A percentile compares a stretch with the other conserved stretches of the same genome.
Conservation (phyloP, 2,329 filamentous ascomycete species). For the Graphilbum ipis-grandicollis region DNA sequence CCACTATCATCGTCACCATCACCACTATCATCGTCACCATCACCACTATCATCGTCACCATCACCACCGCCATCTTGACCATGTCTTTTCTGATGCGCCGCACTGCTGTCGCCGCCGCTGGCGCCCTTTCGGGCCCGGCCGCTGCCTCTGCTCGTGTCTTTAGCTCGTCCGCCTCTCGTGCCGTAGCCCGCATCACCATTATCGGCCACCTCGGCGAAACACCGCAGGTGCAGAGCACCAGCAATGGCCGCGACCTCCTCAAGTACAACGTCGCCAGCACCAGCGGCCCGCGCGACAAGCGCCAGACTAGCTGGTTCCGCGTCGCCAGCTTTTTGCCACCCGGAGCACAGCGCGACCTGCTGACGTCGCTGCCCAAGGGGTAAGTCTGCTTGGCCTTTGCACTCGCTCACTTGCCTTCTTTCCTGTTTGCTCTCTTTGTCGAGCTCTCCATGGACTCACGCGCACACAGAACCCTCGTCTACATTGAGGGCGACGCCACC, state of each 20-base stretch:
- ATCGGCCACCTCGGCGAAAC: conserved; percentile 68
- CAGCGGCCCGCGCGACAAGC: conserved; percentile 48
- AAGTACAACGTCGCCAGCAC: conserved; percentile 61
- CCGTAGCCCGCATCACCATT: conserved; percentile 66
- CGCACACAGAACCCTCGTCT: conserved; percentile 50
- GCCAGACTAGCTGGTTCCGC: conserved; percentile 71
- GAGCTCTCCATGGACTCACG: background rate
- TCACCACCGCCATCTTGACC: background rate
- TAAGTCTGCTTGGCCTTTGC: no score
- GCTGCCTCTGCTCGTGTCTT: conserved; percentile 44
- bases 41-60: background rate
- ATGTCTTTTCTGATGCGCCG: conserved; percentile 11
- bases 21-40: no score
- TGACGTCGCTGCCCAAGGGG: conserved; percentile 70
- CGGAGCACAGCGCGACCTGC: conserved; percentile 51
- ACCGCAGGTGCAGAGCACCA: conserved; percentile 58
- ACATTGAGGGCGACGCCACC: conserved; percentile 65
- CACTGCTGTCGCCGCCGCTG: conserved; percentile 13
- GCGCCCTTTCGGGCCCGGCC: conserved; percentile 20
- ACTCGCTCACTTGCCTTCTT: no score
- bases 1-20: no score
- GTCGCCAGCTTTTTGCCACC: conserved; percentile 55
- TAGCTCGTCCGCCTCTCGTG: conserved; percentile 48
- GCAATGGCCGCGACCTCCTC: conserved; percentile 56
- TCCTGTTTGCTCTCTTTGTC: background rate